phyloP scores from a whole-genome alignment of 305 asterid species.

The Fraxinus sp. region DNA sequence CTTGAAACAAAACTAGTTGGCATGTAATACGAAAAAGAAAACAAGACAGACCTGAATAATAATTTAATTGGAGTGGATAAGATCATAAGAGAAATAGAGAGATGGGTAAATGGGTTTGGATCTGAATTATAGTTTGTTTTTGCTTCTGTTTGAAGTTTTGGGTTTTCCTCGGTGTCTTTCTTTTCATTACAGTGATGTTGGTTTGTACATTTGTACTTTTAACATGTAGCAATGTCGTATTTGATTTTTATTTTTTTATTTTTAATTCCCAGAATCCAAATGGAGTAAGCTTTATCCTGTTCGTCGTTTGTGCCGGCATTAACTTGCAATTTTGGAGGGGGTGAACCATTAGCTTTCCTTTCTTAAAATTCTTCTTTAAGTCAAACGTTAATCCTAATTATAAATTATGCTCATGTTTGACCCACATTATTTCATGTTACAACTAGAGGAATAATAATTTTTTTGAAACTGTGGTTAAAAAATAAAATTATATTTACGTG shows the following conservation, averaged over 20 bases:
- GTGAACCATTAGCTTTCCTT: background rate
- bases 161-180: background rate
- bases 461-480: too few species aligned
- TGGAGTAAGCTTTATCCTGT: background rate
- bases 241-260: background rate
- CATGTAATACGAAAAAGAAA: background rate
- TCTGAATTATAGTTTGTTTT: background rate
- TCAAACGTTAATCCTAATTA: background rate
- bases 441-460: too few species aligned
- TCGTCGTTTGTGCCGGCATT: background rate
- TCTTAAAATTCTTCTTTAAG: background rate
- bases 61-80: background rate
- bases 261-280: background rate
- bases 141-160: constrained; percentile 16
- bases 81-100: constrained; percentile 7
- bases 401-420: background rate
- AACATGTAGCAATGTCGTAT: constrained; percentile 29
- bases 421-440: background rate
- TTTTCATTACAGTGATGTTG: constrained; percentile 14
- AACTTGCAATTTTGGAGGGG: background rate
- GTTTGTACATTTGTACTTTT: constrained; percentile 36
- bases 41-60: constrained; percentile 1
- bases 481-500: too few species aligned
- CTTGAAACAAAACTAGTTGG: background rate
- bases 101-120: constrained; percentile 5